Base-by-base conservation (phyloP, 2,329 filamentous ascomycete species). In the Neofusicoccum kwambonambiense region DNA sequence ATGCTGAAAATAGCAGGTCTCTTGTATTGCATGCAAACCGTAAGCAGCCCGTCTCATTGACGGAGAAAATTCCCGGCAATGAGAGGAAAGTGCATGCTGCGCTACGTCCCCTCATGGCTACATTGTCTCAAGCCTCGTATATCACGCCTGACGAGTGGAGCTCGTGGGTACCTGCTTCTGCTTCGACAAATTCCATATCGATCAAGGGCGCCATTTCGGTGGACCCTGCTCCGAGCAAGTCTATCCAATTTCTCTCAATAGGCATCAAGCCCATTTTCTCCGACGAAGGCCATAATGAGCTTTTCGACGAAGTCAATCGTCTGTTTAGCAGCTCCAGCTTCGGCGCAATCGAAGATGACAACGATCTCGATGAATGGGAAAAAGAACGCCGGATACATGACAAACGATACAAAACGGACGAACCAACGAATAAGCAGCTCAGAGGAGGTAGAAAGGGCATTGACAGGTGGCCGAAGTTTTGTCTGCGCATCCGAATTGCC, bases 401-500 rank as follows among this genome's bases (percentile, higher is more conserved):
- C 67, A 74, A 72, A 62, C 74, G 77, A 22, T 80, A 76, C 65
- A 86, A 83, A 65, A 75, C 71, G 6, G 80, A 83, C 34, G 79
- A 79, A 1, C 84, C 81, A 64, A 85, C 81, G 1, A 78, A 75
- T 37, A 83, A 78, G 67, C 84, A 87, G 65, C 69, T 85, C 42
- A 87, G 82, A 71, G 76, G 75, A 7, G 70, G 78, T 12, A 83
- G 81, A 49, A 94, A 91, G 73, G 83, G 87, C 0, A 80, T 93
- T 9, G 92, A 97, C 71, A 85, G 87, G 58, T 95, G 92, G 88
- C 93, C 94, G 0, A 94, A 94, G 88, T 98, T 97, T 71, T 90
- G 89, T 70, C 78, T 98, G n/a, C 86, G 86, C 34, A 71, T 84
- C 8, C n/a, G 17, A 5, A 35, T 60, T 27, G 56, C n/a, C 13